These are phyloP conservation scores for Triticum monococcum DNA, from an alignment of 176 grass and related monocot genomes.

Conservation along the genomic window DNA sequence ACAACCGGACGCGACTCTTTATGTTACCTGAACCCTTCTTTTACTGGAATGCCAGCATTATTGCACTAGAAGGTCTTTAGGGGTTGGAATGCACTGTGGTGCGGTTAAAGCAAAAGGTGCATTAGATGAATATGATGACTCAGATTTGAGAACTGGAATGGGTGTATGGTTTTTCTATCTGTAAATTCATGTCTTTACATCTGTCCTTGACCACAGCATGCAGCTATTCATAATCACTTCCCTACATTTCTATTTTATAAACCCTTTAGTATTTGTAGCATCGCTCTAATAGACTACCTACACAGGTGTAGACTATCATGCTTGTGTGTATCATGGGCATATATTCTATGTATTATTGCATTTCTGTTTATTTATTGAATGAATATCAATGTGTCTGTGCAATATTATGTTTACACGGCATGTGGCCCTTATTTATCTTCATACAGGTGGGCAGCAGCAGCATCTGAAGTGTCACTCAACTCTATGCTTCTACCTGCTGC, in stretches of 20 bases:
- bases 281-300: slow-evolving; percentile 2
- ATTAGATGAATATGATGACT: too few relatives aligned
- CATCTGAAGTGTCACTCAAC: slow-evolving; percentile 71
- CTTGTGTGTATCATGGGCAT: neutral
- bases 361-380: neutral
- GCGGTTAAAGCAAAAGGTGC: too few relatives aligned
- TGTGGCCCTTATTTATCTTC: neutral
- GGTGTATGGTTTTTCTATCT: neutral
- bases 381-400: neutral
- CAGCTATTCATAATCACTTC: neutral
- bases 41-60: too few relatives aligned
- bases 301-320: neutral
- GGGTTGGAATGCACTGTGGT: too few relatives aligned
- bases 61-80: too few relatives aligned
- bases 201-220: neutral
- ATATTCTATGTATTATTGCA: neutral
- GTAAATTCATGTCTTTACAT: neutral
- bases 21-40: too few relatives aligned
- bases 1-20: too few relatives aligned
- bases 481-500: slow-evolving; percentile 89
- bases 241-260: slow-evolving; percentile 4
- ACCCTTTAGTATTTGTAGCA: neutral
- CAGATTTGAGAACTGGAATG: too few relatives aligned
- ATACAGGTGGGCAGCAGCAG: slow-evolving; percentile 79
- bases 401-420: neutral